A percentile compares a stretch with the other conserved stretches of the same genome.
Conservation (phyloP, 306 rosid species). For the Quercus agrifolia region DNA sequence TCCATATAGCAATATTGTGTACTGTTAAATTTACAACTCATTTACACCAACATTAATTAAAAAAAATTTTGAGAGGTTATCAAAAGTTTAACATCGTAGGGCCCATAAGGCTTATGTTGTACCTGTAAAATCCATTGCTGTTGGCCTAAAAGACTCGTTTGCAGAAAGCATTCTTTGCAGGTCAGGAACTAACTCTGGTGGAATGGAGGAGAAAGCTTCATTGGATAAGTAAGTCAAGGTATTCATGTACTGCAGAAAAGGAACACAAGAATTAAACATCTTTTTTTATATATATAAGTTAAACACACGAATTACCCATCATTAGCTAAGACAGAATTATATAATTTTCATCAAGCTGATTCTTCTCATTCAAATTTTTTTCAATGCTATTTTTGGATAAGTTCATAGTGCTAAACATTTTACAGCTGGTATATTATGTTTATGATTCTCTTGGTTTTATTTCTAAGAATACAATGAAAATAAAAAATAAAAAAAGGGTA, state of each 20-base stretch:
- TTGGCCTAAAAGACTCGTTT: constrained; percentile 84
- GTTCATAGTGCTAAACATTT: neutral
- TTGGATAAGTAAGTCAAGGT: constrained; percentile 89
- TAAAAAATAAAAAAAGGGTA: neutral
- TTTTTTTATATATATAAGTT: too few relatives aligned
- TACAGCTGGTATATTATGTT: neutral
- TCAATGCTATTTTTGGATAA: neutral
- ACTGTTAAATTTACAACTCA: neutral
- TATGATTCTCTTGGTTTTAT: neutral
- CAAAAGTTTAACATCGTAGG: neutral
- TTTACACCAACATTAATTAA: neutral
- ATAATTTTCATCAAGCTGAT: neutral
- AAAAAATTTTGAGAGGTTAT: neutral
- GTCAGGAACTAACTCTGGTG: constrained; percentile 81
- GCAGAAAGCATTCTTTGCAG: constrained; percentile 90
- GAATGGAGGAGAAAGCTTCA: constrained; percentile 83
- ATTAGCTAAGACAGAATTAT: neutral
- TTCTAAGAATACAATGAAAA: neutral
- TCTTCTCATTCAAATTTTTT: neutral
- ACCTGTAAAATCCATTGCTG: constrained; percentile 91
- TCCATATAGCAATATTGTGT: neutral
- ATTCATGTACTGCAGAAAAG: constrained; percentile 78
- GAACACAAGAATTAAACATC: constrained; percentile 19
- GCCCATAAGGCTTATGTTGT: constrained; percentile 13
- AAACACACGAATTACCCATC: constrained; percentile 17